phyloP scores from a whole-genome alignment of 2,329 filamentous ascomycete genomes.

The Cercospora sp. region DNA sequence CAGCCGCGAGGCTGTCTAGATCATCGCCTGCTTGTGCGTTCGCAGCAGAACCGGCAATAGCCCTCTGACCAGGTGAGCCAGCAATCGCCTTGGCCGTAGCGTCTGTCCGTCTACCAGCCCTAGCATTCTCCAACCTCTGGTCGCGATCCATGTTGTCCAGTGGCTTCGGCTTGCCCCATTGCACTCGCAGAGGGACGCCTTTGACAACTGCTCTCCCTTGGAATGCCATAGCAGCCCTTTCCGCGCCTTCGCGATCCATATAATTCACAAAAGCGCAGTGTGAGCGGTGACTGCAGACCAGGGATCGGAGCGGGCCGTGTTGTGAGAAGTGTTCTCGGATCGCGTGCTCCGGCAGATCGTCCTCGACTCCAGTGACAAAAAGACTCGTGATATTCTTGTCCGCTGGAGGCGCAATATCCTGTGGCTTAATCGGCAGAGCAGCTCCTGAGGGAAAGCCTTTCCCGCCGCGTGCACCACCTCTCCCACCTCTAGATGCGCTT shows the following conservation, averaged over 20 bases:
- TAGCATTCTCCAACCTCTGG: conserved; percentile 75
- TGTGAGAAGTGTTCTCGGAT: conserved; percentile 86
- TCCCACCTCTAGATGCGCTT: conserved; percentile 37
- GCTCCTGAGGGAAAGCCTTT: conserved; percentile 69
- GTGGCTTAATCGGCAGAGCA: conserved; percentile 74
- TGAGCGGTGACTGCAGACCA: conserved; percentile 95
- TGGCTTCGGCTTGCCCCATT: conserved; percentile 91
- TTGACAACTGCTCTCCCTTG: conserved; percentile 87
- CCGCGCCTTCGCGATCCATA: conserved; percentile 77
- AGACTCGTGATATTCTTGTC: conserved; percentile 88
- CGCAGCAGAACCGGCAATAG: conserved; percentile 41
- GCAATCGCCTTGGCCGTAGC: conserved; percentile 30
- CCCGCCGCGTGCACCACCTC: conserved; percentile 48
- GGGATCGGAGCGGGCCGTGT: conserved; percentile 85
- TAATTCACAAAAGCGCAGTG: conserved; percentile 98
- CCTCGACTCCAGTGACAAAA: conserved; percentile 92
- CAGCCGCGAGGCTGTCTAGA: conserved; percentile 48
- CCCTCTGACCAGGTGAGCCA: conserved; percentile 32
- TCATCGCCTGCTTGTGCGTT: conserved; percentile 46
- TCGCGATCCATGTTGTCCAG: conserved; percentile 90
- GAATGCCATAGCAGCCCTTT: conserved; percentile 79
- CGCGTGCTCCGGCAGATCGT: conserved; percentile 90
- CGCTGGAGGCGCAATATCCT: conserved; percentile 81
- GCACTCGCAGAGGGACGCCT: conserved; percentile 83
- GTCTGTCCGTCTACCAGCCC: conserved; percentile 66